Percentiles rank a stretch among this genome's conserved stretches.
Evolutionary conservation across 148 eudicot genomes (phyloP).

Genomic region (Arctostaphylos glauca): DNA sequence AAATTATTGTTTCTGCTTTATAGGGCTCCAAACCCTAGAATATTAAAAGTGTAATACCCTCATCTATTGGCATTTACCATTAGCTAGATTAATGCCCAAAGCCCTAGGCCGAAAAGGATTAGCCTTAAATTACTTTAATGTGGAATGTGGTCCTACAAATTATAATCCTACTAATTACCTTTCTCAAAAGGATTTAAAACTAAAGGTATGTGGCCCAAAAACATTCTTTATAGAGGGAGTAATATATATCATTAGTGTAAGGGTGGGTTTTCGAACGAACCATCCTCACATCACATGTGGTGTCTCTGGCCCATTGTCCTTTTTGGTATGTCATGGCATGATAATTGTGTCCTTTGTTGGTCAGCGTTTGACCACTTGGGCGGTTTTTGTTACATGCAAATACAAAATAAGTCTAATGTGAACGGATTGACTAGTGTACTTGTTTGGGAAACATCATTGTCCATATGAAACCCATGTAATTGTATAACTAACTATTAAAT

Average conservation of each 20-base stretch:
- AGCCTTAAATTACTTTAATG: background rate
- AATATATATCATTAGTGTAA: no score
- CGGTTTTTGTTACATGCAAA: background rate
- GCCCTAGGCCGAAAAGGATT: slow-evolving; percentile 1
- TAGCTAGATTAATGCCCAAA: background rate
- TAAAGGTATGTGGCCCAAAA: background rate
- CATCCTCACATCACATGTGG: no score
- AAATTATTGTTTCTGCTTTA: background rate
- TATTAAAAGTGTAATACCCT: background rate
- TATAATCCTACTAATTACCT: background rate
- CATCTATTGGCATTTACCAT: background rate
- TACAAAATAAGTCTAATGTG: background rate
- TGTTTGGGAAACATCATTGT: background rate
- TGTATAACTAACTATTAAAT: background rate
- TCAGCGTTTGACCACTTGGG: background rate
- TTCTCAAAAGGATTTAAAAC: slow-evolving; percentile 12
- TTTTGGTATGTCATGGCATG: background rate
- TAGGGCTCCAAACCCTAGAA: slow-evolving; percentile 9
- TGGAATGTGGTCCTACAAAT: background rate
- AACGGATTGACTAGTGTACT: background rate
- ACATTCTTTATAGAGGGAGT: no score
- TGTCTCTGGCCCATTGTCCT: slow-evolving; percentile 10
- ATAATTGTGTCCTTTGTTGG: background rate
- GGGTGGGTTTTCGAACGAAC: no score
- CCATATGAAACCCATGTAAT: background rate